Conservation (phyloP, 2,329 filamentous ascomycete genomes). For the Scedosporium boydii region DNA sequence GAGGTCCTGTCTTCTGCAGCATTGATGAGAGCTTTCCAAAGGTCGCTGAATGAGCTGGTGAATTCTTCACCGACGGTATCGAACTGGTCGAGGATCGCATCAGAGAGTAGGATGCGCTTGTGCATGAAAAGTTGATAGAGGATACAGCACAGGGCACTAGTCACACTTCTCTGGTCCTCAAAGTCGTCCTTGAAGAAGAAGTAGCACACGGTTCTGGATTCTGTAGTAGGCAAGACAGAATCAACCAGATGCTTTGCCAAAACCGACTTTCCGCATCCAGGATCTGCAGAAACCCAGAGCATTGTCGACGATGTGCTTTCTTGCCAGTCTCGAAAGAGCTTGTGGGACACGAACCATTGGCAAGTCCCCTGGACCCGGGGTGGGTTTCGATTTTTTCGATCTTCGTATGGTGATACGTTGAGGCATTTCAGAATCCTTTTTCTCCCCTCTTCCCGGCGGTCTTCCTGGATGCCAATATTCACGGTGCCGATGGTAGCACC, state of each 20-base stretch:
- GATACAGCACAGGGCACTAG: slow-evolving; percentile 22
- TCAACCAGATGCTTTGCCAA: slow-evolving; percentile 26
- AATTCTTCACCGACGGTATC: slow-evolving; percentile 11
- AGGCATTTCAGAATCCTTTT: background rate
- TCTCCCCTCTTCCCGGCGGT: no score
- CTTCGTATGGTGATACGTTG: slow-evolving; percentile 12
- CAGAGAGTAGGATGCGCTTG: slow-evolving; percentile 14
- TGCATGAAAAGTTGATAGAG: slow-evolving; percentile 26
- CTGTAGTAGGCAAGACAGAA: slow-evolving; percentile 11
- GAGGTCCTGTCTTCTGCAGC: slow-evolving; percentile 8
- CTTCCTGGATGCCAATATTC: no score
- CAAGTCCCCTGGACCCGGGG: slow-evolving; percentile 12
- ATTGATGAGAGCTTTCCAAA: slow-evolving; percentile 22
- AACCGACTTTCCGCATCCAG: slow-evolving; percentile 34
- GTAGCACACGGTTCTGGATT: slow-evolving; percentile 21
- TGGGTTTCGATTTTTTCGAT: slow-evolving; percentile 21
- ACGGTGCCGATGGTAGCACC: no score
- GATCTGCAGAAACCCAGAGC: slow-evolving; percentile 29
- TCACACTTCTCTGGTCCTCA: slow-evolving; percentile 20
- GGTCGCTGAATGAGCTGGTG: slow-evolving; percentile 14
- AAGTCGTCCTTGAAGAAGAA: slow-evolving; percentile 36
- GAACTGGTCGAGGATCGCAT: slow-evolving; percentile 9
- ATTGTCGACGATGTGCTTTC: slow-evolving; percentile 10
- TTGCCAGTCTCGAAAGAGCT: slow-evolving; percentile 12
- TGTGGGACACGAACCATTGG: slow-evolving; percentile 13